These are phyloP conservation scores for Staphylotrichum tortipilum DNA, from an alignment of 495 filamentous ascomycete genomes.

Conservation along the genomic window DNA sequence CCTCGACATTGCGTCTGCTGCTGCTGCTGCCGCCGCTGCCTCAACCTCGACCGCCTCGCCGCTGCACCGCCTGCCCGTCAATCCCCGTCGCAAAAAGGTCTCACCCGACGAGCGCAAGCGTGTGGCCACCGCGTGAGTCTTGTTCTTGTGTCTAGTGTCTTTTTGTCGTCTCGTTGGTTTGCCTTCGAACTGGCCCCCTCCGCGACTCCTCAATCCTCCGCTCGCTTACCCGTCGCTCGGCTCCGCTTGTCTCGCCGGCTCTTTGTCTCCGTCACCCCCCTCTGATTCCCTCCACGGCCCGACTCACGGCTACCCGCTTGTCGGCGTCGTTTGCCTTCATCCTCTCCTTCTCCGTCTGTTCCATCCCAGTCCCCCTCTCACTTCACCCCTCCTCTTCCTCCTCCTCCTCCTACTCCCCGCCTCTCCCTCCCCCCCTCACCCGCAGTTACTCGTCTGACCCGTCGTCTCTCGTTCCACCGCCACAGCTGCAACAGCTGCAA, in stretches of 20 bases:
- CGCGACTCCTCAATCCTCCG: neutral
- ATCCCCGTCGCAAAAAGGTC: conserved; percentile 31
- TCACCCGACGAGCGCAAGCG: conserved; percentile 27
- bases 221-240: too few species aligned
- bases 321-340: too few species aligned
- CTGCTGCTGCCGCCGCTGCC: too few species aligned
- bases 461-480: neutral
- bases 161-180: too few species aligned
- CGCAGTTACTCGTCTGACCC: neutral
- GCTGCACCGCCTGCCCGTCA: conserved; percentile 27
- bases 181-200: neutral
- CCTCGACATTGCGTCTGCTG: neutral
- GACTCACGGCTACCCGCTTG: too few species aligned
- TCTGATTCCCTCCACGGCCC: too few species aligned
- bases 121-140: conserved; percentile 28
- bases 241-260: too few species aligned
- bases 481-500: conserved; percentile 39
- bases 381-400: neutral
- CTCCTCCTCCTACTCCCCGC: neutral
- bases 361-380: neutral
- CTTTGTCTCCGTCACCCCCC: too few species aligned
- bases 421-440: neutral
- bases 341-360: too few species aligned
- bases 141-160: too few species aligned
- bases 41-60: conserved; percentile 8